Evolutionary conservation across 208 protist genomes (phyloP).

Genomic region (Leishmania tropica): DNA sequence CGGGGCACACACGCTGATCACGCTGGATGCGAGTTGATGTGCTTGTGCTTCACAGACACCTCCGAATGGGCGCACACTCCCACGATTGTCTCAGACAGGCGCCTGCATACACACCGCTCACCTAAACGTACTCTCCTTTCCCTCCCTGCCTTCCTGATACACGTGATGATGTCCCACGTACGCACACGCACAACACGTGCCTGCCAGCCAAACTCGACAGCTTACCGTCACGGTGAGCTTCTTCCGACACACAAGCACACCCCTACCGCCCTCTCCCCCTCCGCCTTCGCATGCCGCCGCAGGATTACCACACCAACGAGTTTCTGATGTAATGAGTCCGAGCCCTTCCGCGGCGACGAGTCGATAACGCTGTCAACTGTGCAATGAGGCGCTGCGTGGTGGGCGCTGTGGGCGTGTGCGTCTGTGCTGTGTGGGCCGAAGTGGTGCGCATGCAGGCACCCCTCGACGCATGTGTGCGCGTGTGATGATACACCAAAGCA

Average conservation of each 20-base stretch:
- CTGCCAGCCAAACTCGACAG: background rate
- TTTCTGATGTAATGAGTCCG: slow-evolving; percentile 36
- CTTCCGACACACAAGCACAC: background rate
- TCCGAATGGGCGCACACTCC: no score
- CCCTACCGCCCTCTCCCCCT: background rate
- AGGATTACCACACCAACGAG: slow-evolving; percentile 13
- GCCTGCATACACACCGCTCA: no score
- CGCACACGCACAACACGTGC: background rate
- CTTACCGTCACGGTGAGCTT: background rate
- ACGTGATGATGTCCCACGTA: background rate
- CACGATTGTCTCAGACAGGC: no score
- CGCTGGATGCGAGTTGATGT: no score
- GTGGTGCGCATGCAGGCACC: background rate
- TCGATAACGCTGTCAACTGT: slow-evolving; percentile 8
- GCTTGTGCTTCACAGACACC: no score
- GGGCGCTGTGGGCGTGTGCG: no score
- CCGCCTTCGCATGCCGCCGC: background rate
- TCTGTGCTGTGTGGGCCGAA: background rate
- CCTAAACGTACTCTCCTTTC: no score
- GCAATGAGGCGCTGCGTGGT: background rate
- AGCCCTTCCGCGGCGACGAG: background rate
- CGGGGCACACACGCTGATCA: no score
- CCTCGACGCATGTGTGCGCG: background rate
- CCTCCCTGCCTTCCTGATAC: no score
- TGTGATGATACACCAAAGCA: slow-evolving; percentile 43